phyloP scores from a whole-genome alignment of 2,329 filamentous ascomycete genomes.

The Huntiella bhutanensis region DNA sequence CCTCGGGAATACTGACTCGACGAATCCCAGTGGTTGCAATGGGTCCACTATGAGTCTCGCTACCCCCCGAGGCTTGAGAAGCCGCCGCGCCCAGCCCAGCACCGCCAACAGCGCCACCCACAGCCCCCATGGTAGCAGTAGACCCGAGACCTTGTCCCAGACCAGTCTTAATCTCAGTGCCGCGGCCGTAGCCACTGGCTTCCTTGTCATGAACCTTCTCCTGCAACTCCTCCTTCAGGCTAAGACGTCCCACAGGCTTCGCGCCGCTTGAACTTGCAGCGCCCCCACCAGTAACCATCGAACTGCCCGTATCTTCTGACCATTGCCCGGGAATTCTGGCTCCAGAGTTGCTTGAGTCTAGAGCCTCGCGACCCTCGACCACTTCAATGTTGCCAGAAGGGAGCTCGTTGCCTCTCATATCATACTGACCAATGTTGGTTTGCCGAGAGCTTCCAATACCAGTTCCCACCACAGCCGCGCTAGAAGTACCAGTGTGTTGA shows the following conservation, averaged over 20 bases:
- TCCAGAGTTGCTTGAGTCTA: no score
- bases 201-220: slow-evolving; percentile 9
- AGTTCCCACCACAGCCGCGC: not conserved
- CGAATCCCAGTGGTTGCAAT: slow-evolving; percentile 7
- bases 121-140: not conserved
- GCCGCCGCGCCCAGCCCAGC: not conserved
- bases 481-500: not conserved
- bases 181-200: not conserved
- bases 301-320: no score
- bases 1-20: slow-evolving; percentile 2
- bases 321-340: no score
- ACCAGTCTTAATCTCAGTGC: slow-evolving; percentile 1
- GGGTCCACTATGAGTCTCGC: not conserved
- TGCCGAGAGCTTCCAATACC: slow-evolving; percentile 4
- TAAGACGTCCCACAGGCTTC: not conserved
- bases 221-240: slow-evolving; percentile 10
- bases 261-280: not conserved
- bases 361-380: no score
- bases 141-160: not conserved
- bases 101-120: not conserved
- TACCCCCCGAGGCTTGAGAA: not conserved
- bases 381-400: not conserved
- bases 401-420: not conserved
- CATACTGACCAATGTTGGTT: not conserved
- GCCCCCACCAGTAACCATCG: not conserved